Conservation (phyloP, 306 rosid genomes). For the Pterocarpus santalinus region DNA sequence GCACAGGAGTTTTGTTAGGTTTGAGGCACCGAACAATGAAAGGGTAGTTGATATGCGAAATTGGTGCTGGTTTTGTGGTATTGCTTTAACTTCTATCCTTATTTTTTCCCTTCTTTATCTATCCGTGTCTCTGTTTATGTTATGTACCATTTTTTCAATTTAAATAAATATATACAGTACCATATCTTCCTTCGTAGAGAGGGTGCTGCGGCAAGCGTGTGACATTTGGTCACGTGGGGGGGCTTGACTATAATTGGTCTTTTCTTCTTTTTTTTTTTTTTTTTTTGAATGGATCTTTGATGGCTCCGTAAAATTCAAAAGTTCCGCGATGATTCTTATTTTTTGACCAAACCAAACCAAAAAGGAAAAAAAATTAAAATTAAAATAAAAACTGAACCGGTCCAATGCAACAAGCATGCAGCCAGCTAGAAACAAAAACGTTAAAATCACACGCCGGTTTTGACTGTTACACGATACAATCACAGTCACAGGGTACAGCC, state of each 20-base stretch:
- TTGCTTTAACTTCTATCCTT: conserved; percentile 54
- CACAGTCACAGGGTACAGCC: conserved; percentile 8
- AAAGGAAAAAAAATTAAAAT: neutral
- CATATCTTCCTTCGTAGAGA: conserved; percentile 10
- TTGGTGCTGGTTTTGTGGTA: conserved; percentile 45
- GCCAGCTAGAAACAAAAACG: conserved; percentile 46
- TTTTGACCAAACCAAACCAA: conserved; percentile 24
- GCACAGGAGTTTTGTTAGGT: conserved; percentile 49
- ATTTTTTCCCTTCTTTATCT: conserved; percentile 7
- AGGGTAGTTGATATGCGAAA: conserved; percentile 58
- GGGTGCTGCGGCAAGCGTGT: conserved; percentile 44
- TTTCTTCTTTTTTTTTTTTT: neutral
- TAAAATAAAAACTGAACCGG: conserved; percentile 24
- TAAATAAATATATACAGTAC: conserved; percentile 24
- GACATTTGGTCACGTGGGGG: conserved; percentile 60
- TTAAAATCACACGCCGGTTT: conserved; percentile 61
- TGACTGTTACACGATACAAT: conserved; percentile 49
- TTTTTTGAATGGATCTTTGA: conserved; percentile 40
- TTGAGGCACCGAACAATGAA: conserved; percentile 53
- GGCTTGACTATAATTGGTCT: conserved; percentile 60
- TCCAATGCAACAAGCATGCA: conserved; percentile 36
- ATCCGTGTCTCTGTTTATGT: neutral
- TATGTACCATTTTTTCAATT: conserved; percentile 40
- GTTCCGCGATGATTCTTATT: conserved; percentile 47
- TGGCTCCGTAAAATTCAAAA: conserved; percentile 50